These are phyloP conservation scores for Pseudogymnoascus sp. DNA, from an alignment of 2,329 filamentous ascomycete species.

Conservation along the genomic window DNA sequence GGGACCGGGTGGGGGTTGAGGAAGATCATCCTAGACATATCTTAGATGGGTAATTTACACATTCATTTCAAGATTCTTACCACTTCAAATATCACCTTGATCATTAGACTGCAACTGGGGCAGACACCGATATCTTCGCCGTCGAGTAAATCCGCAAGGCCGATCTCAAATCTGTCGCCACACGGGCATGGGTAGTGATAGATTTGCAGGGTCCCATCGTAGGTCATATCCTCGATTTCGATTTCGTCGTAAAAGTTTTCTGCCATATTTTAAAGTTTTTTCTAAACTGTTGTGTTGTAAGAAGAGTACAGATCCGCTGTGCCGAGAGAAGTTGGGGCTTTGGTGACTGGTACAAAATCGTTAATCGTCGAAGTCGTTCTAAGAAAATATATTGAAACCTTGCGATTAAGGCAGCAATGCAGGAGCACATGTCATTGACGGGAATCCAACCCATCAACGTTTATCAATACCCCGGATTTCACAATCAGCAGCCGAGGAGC, in stretches of 20 bases:
- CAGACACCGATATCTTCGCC: constrained; percentile 94
- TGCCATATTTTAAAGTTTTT: constrained; percentile 38
- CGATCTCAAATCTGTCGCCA: constrained; percentile 92
- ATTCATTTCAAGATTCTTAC: constrained; percentile 40
- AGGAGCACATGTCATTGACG: constrained; percentile 5
- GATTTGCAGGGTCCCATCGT: constrained; percentile 68
- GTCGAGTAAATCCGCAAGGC: constrained; percentile 73
- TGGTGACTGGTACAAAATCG: neutral
- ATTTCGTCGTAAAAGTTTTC: constrained; percentile 91
- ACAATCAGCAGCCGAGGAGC: constrained; percentile 3
- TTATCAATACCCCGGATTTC: constrained; percentile 10
- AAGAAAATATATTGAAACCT: neutral
- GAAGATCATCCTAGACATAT: constrained; percentile 39
- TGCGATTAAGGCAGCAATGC: constrained; percentile 3
- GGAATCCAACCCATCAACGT: constrained; percentile 2
- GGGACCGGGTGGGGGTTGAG: constrained; percentile 31
- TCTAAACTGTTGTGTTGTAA: neutral
- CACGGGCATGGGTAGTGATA: constrained; percentile 97
- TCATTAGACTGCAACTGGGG: constrained; percentile 95
- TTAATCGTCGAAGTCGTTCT: neutral
- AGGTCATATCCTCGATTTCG: constrained; percentile 98
- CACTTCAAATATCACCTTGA: constrained; percentile 82
- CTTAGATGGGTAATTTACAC: neutral
- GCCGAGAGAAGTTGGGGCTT: neutral
- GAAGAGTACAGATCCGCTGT: neutral